These are phyloP conservation scores for Colletotrichum somersetense DNA, from an alignment of 2,329 filamentous ascomycete genomes.

Conservation along the genomic window DNA sequence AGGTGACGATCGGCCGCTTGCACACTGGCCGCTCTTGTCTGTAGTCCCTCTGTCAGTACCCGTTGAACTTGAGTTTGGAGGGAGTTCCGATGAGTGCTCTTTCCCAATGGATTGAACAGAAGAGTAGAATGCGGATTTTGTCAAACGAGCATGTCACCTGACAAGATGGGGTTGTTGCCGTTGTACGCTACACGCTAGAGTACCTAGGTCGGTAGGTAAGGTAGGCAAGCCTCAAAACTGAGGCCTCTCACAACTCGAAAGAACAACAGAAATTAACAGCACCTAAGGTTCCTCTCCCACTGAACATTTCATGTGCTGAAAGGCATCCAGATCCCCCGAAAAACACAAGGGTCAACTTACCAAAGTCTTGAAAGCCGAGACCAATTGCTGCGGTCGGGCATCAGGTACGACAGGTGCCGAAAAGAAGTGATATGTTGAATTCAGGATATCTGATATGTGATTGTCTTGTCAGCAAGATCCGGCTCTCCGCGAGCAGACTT, in stretches of 20 bases:
- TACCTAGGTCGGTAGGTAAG: background rate
- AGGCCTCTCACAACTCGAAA: background rate
- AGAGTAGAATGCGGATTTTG: background rate
- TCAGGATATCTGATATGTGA: background rate
- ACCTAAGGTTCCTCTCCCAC: background rate
- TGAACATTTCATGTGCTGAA: background rate
- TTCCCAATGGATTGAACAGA: background rate
- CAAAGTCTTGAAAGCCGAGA: background rate
- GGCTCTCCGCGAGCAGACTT: background rate
- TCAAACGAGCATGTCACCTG: slow-evolving; percentile 4
- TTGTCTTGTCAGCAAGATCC: background rate
- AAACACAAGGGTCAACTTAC: background rate
- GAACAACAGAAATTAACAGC: background rate
- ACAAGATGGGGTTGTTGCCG: background rate
- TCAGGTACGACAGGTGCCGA: background rate
- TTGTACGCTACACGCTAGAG: background rate
- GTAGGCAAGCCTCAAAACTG: background rate
- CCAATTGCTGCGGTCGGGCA: background rate
- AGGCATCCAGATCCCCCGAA: background rate
- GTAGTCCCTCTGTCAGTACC: slow-evolving; percentile 1
- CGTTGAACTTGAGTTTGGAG: background rate
- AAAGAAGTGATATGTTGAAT: background rate
- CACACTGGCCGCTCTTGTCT: background rate
- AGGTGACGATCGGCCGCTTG: background rate
- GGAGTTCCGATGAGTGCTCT: background rate